These are phyloP conservation scores for Dendrocalamus sinicus DNA, from an alignment of 176 grass and related monocot genomes.

Conservation along the genomic window DNA sequence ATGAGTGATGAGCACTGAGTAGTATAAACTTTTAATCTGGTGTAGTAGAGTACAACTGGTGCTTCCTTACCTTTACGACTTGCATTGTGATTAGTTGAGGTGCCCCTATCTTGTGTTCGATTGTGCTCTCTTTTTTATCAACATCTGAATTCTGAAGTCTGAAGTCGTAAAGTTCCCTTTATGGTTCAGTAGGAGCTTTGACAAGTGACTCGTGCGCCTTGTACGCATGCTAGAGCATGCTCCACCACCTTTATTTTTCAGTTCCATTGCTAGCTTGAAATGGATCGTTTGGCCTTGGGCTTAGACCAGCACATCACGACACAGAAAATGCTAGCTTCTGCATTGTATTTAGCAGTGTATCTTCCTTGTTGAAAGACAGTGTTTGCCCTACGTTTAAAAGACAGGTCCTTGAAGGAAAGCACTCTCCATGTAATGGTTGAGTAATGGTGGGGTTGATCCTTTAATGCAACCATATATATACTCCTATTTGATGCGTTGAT, in stretches of 20 bases:
- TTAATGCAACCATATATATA: background rate
- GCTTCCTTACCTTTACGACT: conserved; percentile 17
- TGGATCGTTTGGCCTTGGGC: background rate
- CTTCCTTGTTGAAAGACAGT: background rate
- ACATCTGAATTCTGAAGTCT: conserved; percentile 34
- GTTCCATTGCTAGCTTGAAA: background rate
- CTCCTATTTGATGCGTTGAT: background rate
- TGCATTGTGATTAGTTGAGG: conserved; percentile 46
- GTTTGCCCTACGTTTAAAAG: background rate
- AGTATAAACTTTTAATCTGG: conserved; percentile 23
- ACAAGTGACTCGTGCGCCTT: conserved; percentile 27
- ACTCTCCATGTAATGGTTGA: background rate
- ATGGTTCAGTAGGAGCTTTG: conserved; percentile 29
- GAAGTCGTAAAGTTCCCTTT: conserved; percentile 43
- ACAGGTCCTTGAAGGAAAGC: too few species aligned
- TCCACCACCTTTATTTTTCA: background rate
- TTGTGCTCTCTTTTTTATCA: conserved; percentile 45
- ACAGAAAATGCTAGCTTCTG: background rate
- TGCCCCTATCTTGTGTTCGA: conserved; percentile 28
- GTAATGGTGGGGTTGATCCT: background rate
- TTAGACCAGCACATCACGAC: background rate
- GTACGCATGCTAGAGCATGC: conserved; percentile 34
- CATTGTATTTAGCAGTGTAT: background rate
- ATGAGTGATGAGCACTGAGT: background rate
- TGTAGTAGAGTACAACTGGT: background rate